Evolutionary conservation across 116 monocot species (phyloP).

Genomic region (Dioscorea cayenensis): DNA sequence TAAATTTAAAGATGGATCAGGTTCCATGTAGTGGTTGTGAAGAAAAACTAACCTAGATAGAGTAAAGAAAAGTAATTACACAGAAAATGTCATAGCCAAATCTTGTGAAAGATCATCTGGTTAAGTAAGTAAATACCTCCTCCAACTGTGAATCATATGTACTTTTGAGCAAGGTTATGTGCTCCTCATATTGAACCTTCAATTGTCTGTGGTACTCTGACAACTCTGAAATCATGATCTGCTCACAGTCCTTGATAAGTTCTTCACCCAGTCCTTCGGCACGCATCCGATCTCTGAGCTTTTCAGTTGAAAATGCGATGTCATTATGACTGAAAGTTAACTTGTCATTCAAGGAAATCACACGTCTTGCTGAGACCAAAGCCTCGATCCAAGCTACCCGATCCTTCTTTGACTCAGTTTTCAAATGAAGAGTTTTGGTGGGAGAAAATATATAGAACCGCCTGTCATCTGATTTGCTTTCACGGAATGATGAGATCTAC

Average conservation of each 20-base stretch:
- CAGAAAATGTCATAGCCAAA: background rate
- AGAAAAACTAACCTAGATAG: background rate
- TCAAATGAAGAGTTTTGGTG: conserved; percentile 82
- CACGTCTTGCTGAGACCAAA: conserved; percentile 52
- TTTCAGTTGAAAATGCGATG: conserved; percentile 58
- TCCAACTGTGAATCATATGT: conserved; percentile 29
- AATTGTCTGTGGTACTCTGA: conserved; percentile 37
- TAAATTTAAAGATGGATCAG: background rate
- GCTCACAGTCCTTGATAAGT: conserved; percentile 75
- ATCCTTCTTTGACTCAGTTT: conserved; percentile 60
- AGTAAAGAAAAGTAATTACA: no score
- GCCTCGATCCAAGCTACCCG: conserved; percentile 83
- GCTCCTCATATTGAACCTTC: conserved; percentile 49
- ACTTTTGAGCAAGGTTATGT: conserved; percentile 30
- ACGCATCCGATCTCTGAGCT: conserved; percentile 63
- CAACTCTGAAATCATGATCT: conserved; percentile 76
- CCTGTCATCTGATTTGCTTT: conserved; percentile 77
- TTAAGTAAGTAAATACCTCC: conserved; percentile 42
- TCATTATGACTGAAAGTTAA: conserved; percentile 35
- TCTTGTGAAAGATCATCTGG: background rate
- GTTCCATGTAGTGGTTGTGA: background rate
- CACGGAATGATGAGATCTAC: conserved; percentile 83
- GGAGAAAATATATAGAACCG: conserved; percentile 86
- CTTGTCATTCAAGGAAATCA: conserved; percentile 30
- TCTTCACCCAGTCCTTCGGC: conserved; percentile 56